A percentile compares a stretch with the other conserved stretches of the same genome.
These are phyloP conservation scores for Colletotrichum endophyticum DNA, from an alignment of 2,329 filamentous ascomycete genomes.

Conservation along the genomic window DNA sequence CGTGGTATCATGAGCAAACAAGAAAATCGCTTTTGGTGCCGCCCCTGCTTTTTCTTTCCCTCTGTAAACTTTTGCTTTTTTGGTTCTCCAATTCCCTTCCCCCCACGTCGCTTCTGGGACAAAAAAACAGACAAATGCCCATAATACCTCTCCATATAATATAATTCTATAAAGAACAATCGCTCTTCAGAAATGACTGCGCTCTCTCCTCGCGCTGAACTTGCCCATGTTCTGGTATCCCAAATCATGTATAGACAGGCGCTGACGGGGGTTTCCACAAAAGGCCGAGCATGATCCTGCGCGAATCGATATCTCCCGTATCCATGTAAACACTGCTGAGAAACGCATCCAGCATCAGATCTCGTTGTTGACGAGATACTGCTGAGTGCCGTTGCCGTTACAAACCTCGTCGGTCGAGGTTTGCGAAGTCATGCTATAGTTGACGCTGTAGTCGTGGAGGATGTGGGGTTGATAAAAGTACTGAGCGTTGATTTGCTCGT, in stretches of 20 bases:
- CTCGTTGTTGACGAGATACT: not conserved
- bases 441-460: not conserved
- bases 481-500: not conserved
- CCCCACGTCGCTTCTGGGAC: not conserved
- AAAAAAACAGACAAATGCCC: not conserved
- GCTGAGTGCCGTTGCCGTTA: not conserved
- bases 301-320: not conserved
- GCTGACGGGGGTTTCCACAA: not conserved
- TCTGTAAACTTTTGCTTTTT: not conserved
- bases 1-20: constrained; percentile 20
- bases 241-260: not conserved
- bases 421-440: not conserved
- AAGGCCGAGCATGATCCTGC: not conserved
- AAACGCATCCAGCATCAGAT: not conserved
- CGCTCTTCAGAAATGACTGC: not conserved
- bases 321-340: not conserved
- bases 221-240: not conserved
- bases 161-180: not conserved
- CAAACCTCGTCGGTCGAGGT: not conserved
- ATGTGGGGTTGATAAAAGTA: constrained; percentile 4
- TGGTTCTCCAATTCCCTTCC: not conserved
- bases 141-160: not conserved
- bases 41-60: not conserved
- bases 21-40: constrained; percentile 17
- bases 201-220: not conserved